These are phyloP conservation scores for Paramecium octaurelia DNA, from an alignment of 73 alveolate genomes.

Conservation along the genomic window DNA sequence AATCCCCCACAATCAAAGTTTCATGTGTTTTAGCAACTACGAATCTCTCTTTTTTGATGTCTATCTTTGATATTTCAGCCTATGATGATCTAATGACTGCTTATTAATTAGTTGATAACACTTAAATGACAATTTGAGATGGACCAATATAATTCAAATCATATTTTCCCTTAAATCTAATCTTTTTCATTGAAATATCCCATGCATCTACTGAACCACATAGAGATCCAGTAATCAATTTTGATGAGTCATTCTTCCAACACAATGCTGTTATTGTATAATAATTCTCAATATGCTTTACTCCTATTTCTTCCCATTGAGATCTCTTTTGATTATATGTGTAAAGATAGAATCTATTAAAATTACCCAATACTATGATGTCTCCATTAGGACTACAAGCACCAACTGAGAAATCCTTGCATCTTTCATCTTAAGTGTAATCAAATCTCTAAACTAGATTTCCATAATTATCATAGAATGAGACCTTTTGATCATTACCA, in stretches of 20 bases:
- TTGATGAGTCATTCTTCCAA: slow-evolving; percentile 99
- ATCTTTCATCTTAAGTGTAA: slow-evolving; percentile 94
- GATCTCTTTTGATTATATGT: slow-evolving; percentile 94
- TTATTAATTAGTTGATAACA: slow-evolving; percentile 54
- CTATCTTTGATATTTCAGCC: slow-evolving; percentile 96
- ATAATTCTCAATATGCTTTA: slow-evolving; percentile 93
- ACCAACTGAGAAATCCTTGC: slow-evolving; percentile 97
- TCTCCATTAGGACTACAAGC: slow-evolving; percentile 98
- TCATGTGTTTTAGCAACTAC: slow-evolving; percentile 97
- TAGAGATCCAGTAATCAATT: slow-evolving; percentile 95
- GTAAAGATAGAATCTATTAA: slow-evolving; percentile 92
- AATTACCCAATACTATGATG: slow-evolving; percentile 97
- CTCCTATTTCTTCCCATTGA: slow-evolving; percentile 96
- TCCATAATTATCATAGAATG: slow-evolving; percentile 93
- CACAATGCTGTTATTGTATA: slow-evolving; percentile 98
- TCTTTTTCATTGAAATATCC: slow-evolving; percentile 93
- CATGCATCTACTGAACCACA: slow-evolving; percentile 97
- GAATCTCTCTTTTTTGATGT: slow-evolving; percentile 93
- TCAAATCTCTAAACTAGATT: slow-evolving; percentile 93
- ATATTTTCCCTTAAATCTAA: slow-evolving; percentile 96
- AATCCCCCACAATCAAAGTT: slow-evolving; percentile 97
- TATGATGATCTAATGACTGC: slow-evolving; percentile 82
- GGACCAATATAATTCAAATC: slow-evolving; percentile 98
- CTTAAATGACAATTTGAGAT: slow-evolving; percentile 91
- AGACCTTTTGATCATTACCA: slow-evolving; percentile 96